Conservation (phyloP, 371 early-diverging fungal genomes). For the Chytridium lagenaria region DNA sequence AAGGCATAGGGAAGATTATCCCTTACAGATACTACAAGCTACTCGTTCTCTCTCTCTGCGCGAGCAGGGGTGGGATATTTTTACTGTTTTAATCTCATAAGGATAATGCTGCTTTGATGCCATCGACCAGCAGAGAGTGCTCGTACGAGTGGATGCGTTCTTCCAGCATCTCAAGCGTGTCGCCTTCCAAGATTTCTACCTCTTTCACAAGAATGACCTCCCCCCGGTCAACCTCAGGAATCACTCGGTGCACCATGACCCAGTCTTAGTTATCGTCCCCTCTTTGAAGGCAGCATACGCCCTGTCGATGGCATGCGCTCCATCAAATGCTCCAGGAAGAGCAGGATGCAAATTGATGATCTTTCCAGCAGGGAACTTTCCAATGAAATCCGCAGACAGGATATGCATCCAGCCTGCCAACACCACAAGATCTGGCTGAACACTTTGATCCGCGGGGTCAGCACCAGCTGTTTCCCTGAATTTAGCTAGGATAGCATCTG, state of each 20-base stretch:
- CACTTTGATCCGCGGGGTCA: background rate
- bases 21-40: too few species aligned
- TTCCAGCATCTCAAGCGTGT: constrained; percentile 83
- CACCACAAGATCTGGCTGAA: constrained; percentile 63
- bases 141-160: constrained; percentile 85
- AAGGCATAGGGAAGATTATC: too few species aligned
- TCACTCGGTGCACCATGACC: constrained; percentile 98
- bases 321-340: constrained; percentile 93
- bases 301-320: constrained; percentile 92
- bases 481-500: constrained; percentile 62
- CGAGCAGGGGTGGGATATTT: background rate
- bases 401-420: constrained; percentile 98
- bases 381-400: constrained; percentile 82
- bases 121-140: constrained; percentile 81
- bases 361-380: constrained; percentile 65
- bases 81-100: background rate
- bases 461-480: constrained; percentile 16
- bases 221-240: constrained; percentile 93
- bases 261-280: constrained; percentile 81
- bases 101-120: constrained; percentile 25
- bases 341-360: constrained; percentile 97
- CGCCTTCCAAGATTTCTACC: constrained; percentile 76
- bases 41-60: too few species aligned
- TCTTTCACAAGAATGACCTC: constrained; percentile 78
- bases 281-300: constrained; percentile 83